Conservation (phyloP, 768 basidiomycete genomes). For the Mycena venus region DNA sequence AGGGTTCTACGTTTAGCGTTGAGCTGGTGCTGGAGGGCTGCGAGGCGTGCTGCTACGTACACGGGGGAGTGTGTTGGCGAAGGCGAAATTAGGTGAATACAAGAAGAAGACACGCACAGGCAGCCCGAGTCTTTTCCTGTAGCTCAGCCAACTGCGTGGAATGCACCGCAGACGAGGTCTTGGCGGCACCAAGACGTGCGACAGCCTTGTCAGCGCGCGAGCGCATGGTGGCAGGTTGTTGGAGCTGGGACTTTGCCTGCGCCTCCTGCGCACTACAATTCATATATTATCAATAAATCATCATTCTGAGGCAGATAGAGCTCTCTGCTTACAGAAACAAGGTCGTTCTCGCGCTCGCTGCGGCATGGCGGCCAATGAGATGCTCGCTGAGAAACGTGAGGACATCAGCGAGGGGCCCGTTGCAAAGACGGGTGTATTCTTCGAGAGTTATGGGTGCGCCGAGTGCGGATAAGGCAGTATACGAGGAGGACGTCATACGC, state of each 20-base stretch:
- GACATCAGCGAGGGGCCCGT: constrained; percentile 27
- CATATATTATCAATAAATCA: neutral
- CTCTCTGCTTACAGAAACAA: neutral
- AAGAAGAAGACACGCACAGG: neutral
- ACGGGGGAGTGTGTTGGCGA: neutral
- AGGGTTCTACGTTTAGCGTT: neutral
- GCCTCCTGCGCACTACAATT: constrained; percentile 2
- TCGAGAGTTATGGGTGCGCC: constrained; percentile 32
- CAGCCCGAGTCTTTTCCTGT: neutral
- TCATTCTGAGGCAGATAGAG: neutral
- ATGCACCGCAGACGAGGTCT: constrained; percentile 20
- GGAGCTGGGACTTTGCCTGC: constrained; percentile 19
- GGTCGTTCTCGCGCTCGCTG: constrained; percentile 10
- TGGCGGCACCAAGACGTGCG: constrained; percentile 22
- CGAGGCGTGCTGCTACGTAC: neutral
- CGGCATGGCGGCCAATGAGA: constrained; percentile 23
- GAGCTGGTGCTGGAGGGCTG: neutral
- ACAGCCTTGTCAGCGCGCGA: constrained; percentile 24
- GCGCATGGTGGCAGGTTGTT: constrained; percentile 29
- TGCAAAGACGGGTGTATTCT: constrained; percentile 28
- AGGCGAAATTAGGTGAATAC: neutral
- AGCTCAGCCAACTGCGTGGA: neutral
- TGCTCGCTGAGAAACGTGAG: constrained; percentile 33
- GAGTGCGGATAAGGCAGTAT: constrained; percentile 19
- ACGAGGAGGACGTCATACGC: constrained; percentile 1